Conservation (phyloP, 140 eudicot genomes). For the Oenanthe javanica region DNA sequence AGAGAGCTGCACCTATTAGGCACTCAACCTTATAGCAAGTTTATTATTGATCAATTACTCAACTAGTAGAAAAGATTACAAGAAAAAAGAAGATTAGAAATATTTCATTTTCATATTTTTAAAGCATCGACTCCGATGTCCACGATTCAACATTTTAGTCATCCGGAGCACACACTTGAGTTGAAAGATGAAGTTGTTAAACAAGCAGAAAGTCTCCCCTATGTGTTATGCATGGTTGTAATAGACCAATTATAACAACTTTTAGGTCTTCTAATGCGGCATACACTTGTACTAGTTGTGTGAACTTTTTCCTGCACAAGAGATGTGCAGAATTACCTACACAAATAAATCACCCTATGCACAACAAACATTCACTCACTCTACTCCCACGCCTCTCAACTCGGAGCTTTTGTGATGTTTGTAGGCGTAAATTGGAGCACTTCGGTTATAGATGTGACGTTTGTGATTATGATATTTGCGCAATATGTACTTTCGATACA, state of each 20-base stretch:
- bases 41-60: background rate
- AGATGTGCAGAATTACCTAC: conserved; percentile 2
- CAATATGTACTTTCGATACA: background rate
- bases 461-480: background rate
- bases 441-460: background rate
- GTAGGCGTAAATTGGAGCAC: background rate
- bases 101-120: background rate
- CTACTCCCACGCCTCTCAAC: background rate
- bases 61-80: background rate
- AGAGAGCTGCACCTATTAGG: background rate
- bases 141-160: background rate
- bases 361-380: background rate
- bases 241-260: background rate
- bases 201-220: background rate
- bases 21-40: background rate
- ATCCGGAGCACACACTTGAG: background rate
- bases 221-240: background rate
- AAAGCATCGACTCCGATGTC: background rate
- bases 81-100: background rate
- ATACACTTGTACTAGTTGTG: background rate
- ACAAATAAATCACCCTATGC: conserved; percentile 1
- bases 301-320: background rate
- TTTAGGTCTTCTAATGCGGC: background rate
- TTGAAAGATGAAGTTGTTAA: background rate
- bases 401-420: background rate